Base-by-base conservation (phyloP, 768 basidiomycete species). In the Lentinula edodes region DNA sequence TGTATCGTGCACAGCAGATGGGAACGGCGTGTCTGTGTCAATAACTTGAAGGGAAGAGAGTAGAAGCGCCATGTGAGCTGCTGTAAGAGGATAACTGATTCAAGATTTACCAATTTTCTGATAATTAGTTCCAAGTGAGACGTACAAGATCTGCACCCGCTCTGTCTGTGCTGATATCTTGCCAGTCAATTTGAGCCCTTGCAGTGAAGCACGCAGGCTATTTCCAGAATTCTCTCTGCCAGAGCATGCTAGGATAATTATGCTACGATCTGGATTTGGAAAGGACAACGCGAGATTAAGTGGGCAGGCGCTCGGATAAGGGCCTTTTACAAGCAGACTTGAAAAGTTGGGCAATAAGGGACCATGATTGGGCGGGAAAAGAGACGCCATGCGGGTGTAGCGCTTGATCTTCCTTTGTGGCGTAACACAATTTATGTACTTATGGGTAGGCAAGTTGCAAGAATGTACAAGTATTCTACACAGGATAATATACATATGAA, bases 41-140 rank as follows among this genome's bases (percentile, higher is more conserved):
- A 56, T 56, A 10, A 56, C 41, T 43, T 56, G 55, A 20, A 56
- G 41, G 41, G 55, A n/a, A 6, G 55, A 56, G 38, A 56, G 55
- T 7, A 56, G 38, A 28, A 56, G 55, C 6, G 55, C 55, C 41
- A 56, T 43, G 23, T 56, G 55, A 56, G 55, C 55, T 45, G 55
- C 55, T 34, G 55, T 42, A 16, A 28, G 55, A 23, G 41, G 55
- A 39, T 56, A 56, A 13, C 55, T 56, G 6, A 16, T 23, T 12
- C 1, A 5, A 56, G 28, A 41, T 28, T 13, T 5, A 41, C 2
- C 9, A 32, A 23, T 42, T 56, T 18, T 41, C 32, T 32, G 8
- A 9, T 4, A 7, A 51, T 5, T n/a, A 12, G 20, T n/a, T 34
- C 13, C 18, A 39, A n/a, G 8, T 7, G 18, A 23, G 20, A 36